phyloP scores from a whole-genome alignment of 1,284 basidiomycete species.

The Pseudozyma flocculosa region DNA sequence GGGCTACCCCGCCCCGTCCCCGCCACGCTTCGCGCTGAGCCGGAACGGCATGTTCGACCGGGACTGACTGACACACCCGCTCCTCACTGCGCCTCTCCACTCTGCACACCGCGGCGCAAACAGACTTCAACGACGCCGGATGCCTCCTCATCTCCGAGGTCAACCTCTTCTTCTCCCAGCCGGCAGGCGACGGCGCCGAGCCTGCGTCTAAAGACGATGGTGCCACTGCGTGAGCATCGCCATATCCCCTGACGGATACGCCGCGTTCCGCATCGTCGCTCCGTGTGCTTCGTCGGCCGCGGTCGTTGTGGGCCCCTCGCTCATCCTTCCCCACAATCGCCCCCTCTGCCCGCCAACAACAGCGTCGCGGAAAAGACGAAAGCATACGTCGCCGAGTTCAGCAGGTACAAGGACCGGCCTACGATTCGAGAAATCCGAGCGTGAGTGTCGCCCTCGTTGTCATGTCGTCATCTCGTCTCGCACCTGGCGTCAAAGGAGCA shows the following conservation, averaged over 20 bases:
- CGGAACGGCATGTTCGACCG: too few species aligned
- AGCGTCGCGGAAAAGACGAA: constrained; percentile 90
- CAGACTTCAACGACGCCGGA: constrained; percentile 86
- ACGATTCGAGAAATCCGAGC: constrained; percentile 83
- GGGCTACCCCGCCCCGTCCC: too few species aligned
- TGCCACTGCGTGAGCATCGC: constrained; percentile 63
- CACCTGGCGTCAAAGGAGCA: too few species aligned
- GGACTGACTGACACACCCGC: too few species aligned
- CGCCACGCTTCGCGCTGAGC: too few species aligned
- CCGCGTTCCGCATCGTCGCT: too few species aligned
- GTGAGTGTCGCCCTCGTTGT: constrained; percentile 61
- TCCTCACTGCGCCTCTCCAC: not conserved
- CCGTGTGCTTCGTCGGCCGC: too few species aligned
- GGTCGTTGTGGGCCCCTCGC: constrained; percentile 1
- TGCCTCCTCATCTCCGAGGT: constrained; percentile 88
- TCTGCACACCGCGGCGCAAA: too few species aligned
- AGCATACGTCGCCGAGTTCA: constrained; percentile 86
- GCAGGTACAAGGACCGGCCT: constrained; percentile 83
- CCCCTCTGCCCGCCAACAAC: constrained; percentile 4
- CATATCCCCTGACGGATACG: not conserved
- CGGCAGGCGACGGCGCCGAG: constrained; percentile 59
- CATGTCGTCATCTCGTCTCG: not conserved
- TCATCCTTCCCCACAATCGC: not conserved
- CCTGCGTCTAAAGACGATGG: constrained; percentile 76
- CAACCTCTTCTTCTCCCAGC: constrained; percentile 76